phyloP scores from a whole-genome alignment of 805 yeast genomes.

The Ascoidea rubescens region DNA sequence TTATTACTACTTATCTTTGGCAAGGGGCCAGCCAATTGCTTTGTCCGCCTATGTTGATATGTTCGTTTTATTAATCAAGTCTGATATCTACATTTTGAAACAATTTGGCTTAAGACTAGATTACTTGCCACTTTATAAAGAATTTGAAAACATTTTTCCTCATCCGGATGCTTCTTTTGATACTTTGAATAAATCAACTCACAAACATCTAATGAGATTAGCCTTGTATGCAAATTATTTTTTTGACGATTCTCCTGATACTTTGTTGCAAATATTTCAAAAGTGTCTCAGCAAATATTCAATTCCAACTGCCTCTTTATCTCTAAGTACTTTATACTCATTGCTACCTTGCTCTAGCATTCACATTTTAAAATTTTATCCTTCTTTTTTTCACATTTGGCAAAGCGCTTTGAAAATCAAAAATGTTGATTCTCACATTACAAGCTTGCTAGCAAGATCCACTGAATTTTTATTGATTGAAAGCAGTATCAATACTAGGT shows the following conservation, averaged over 20 bases:
- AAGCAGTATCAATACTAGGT: slow-evolving; percentile 15
- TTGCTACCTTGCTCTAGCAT: slow-evolving; percentile 32
- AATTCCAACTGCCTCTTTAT: slow-evolving; percentile 34
- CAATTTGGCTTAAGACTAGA: slow-evolving; percentile 21
- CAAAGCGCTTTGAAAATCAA: slow-evolving; percentile 31
- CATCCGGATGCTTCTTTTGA: slow-evolving; percentile 36
- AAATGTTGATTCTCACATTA: slow-evolving; percentile 47
- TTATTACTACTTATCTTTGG: slow-evolving; percentile 56
- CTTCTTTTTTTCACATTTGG: slow-evolving; percentile 67
- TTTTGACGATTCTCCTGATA: slow-evolving; percentile 26
- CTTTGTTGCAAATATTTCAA: slow-evolving; percentile 35
- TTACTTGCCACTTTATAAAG: slow-evolving; percentile 20
- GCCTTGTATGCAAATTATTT: slow-evolving; percentile 42
- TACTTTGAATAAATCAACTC: slow-evolving; percentile 23
- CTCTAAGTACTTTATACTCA: slow-evolving; percentile 37
- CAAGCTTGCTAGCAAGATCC: slow-evolving; percentile 50
- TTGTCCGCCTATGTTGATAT: slow-evolving; percentile 46
- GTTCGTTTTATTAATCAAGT: slow-evolving; percentile 40
- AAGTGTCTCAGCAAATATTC: slow-evolving; percentile 37
- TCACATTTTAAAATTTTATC: slow-evolving; percentile 28
- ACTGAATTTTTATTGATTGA: slow-evolving; percentile 31
- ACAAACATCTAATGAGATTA: slow-evolving; percentile 31
- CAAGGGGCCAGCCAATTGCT: slow-evolving; percentile 57
- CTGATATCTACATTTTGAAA: slow-evolving; percentile 17
- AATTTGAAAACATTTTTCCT: slow-evolving; percentile 23